phyloP scores from a whole-genome alignment of 345 rosid species.

The Pseudoturritis turrita region DNA sequence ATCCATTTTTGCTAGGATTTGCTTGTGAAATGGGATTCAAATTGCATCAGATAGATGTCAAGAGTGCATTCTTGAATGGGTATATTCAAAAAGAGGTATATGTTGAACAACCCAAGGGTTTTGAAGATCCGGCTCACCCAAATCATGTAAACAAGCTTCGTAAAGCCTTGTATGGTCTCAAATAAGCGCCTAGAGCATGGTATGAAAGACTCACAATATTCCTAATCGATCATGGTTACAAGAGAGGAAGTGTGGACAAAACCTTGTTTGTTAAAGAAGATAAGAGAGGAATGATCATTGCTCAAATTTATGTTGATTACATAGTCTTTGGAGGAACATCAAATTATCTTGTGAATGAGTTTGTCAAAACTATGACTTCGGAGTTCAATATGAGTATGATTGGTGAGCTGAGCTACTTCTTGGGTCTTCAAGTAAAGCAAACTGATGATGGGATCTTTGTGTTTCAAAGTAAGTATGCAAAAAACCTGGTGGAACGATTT shows the following conservation, averaged over 20 bases:
- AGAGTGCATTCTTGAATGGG: too few species aligned
- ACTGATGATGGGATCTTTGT: background rate
- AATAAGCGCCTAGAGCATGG: background rate
- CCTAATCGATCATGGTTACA: background rate
- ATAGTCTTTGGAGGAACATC: background rate
- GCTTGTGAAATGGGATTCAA: too few species aligned
- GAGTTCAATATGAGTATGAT: background rate
- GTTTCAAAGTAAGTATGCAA: background rate
- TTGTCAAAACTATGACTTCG: background rate
- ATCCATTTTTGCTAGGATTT: too few species aligned
- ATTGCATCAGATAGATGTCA: too few species aligned
- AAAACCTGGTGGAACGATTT: background rate
- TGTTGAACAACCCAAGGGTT: background rate
- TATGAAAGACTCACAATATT: too few species aligned
- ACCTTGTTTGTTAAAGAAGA: too few species aligned
- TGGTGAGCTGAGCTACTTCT: background rate
- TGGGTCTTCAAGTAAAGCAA: background rate
- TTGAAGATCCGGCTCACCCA: too few species aligned
- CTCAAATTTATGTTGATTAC: background rate
- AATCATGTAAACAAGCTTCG: background rate
- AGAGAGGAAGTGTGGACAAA: background rate
- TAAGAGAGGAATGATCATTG: background rate
- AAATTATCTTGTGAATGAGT: background rate
- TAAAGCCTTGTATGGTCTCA: background rate
- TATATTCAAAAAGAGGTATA: background rate